A percentile compares a stretch with the other conserved stretches of the same genome.
phyloP scores from a whole-genome alignment of 1,284 basidiomycete genomes.

The Marasmius sp. region DNA sequence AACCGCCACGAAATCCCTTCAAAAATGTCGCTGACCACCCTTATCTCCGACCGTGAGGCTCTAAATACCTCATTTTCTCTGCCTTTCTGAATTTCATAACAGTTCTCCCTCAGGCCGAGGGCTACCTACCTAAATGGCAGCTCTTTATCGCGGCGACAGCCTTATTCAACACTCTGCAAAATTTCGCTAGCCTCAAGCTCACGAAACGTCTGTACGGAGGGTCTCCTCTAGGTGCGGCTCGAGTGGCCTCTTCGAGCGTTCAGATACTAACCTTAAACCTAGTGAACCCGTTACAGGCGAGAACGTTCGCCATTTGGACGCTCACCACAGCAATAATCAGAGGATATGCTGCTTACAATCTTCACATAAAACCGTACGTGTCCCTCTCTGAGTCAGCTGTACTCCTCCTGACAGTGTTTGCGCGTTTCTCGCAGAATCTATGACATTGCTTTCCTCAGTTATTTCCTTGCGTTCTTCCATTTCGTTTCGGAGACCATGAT shows the following conservation, averaged over 20 bases:
- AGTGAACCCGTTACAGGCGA: conserved; percentile 85
- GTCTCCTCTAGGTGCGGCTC: conserved; percentile 38
- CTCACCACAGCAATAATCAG: conserved; percentile 80
- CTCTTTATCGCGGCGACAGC: conserved; percentile 75
- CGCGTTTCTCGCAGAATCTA: conserved; percentile 63
- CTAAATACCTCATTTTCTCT: background rate
- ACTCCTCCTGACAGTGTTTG: conserved; percentile 13
- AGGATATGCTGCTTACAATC: conserved; percentile 84
- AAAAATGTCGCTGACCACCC: background rate
- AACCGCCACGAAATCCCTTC: no score
- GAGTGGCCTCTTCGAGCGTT: background rate
- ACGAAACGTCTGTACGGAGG: conserved; percentile 76
- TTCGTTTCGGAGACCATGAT: conserved; percentile 86
- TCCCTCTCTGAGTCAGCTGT: conserved; percentile 2
- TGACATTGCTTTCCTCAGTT: conserved; percentile 85
- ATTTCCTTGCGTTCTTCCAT: conserved; percentile 88
- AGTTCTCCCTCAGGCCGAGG: conserved; percentile 64
- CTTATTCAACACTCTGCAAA: conserved; percentile 84
- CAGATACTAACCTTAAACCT: conserved; percentile 5
- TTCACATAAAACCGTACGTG: conserved; percentile 74
- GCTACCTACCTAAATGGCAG: conserved; percentile 86
- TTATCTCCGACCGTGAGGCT: background rate
- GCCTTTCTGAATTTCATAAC: background rate
- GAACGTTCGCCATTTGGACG: conserved; percentile 90
- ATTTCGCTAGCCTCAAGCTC: conserved; percentile 74